Base-by-base conservation (phyloP, 148 eudicot species). In the Polygonum maritimum region DNA sequence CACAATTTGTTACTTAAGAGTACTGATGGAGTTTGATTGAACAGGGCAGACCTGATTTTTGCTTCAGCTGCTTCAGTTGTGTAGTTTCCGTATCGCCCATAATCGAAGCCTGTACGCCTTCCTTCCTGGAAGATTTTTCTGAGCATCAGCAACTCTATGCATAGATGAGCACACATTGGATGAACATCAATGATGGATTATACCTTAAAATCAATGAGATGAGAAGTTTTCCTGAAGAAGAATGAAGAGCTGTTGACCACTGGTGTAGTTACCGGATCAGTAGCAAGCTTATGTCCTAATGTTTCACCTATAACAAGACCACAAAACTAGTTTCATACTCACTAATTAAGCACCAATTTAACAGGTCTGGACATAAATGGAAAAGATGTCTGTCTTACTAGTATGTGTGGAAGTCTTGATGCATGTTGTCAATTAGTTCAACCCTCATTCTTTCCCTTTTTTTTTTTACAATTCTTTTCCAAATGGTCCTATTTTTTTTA, bases 231-330 rank as follows among this genome's bases (percentile, higher is more conserved):
- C 75, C 89, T 89, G 84, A 93, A 93, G 85, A 87, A 93, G 80
- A 91, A 93, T 67, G 98, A 96, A 83, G 92, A 86, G 74, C 96
- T 93, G 73, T 89, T 89, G 69, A 91, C 89, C 75, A 93, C 89
- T 26, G 98, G 98, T 57, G 98, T 91, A 82, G 98, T 91, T 74
- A 93, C 89, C 16, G 98, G 96, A 88, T 93, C 98, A 73, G 92
- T 88, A 74, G 82, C 92, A 55, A 91, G 86, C 58, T 88, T 85
- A 11, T 93, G 93, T 69, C 96, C 98, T 79, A 91, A 79, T 80
- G 92, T 85, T 84, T 93, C 98, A 81, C 98, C 93, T 91, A 13
- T 48, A 13, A 26, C 31, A 26, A 48, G 15, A 48, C 5, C 41
- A 39, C 41, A 39, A 39, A 39, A 39, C 41, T 39, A 39, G 41